Base-by-base conservation (phyloP, 2,329 filamentous ascomycete species). In the Fusarium sulawesiense region DNA sequence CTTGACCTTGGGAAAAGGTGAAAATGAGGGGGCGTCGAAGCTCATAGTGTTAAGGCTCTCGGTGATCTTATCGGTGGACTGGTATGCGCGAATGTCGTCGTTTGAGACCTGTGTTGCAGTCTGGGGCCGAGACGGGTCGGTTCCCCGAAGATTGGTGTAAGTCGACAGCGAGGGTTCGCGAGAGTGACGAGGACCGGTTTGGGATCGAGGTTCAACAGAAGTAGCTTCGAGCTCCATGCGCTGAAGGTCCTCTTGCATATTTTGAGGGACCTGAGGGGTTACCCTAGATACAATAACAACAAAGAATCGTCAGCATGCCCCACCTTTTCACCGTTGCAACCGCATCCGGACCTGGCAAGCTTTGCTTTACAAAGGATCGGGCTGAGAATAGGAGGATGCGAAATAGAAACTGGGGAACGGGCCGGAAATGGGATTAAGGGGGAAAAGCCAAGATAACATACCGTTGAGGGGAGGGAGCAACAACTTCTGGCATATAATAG, bases 161-260 rank as follows among this genome's bases (percentile, higher is more conserved):
- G 76, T 81, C 56, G 82, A 83, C 55, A 83, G 78, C 30, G 82
- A 84, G 54, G 82, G 80, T 68, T 84, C 83, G 69, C 82, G 83
- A 53, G 76, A 76, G 75, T 81, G 83, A 64, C 77, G 73, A 68
- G 75, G 76, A 66, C 77, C 72, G 68, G 75, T 71, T 73, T 75
- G 70, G 66, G 73, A 73, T 78, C 78, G 77, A 75, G 75, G 75
- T 60, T 78, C 76, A 66, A 75, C 81, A 76, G 81, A 81, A 81
- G 84, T 87, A 66, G 92, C 91, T 84, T 94, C 91, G 65, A 94
- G 86, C 85, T 98, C 94, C 83, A 99, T 89, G 80, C 94, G 91
- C 76, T 95, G 92, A 72, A 99, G 88, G 81, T 93, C 95, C 77
- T 97, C 91, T 83, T 97, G 94, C 89, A 99, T 98, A 82, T 97